Evolutionary conservation across 805 yeast species (phyloP), one percentile per base, ranked within the genome.

Genomic region (Yarrowia phangngaensis): DNA sequence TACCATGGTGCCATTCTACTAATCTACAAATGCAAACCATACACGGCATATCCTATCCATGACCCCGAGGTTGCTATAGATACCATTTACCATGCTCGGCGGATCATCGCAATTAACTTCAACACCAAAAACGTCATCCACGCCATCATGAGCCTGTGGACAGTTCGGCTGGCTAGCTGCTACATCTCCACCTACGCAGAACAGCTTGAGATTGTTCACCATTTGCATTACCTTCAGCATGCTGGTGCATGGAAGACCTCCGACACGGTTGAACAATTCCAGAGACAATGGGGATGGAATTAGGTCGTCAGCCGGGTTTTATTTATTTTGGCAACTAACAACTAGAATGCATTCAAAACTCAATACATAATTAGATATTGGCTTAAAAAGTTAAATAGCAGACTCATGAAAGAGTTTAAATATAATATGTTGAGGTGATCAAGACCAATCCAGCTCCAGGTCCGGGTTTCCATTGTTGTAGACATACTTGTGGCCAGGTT

Each of bases 221-320:
- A 38, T 19, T 27, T 38, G 45, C 32, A 24, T 6, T 38, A 38
- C 9, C 4, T 38, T 31, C 17, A 38, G 32, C 24, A 38, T 7
- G 45, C 32, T 3, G 45, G 45, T 4, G 45, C 45, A 14, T 38
- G 45, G 45, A 38, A 38, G 45, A 38, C 45, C 16, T 26, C 32
- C 13, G 45, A 38, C 11, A 38, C 45, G 20, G 19, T 31, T 8
- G 45, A 38, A 13, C 27, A 13, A 13, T 38, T 38, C 13, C 32
- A 38, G 45, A 7, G 24, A 1, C 14, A 27, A 13, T 38, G 45
- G 45, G 45, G 45, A 19, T 38, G 45, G 45, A 14, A n/a, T n/a
- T n/a, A n/a, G n/a, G n/a, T n/a, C n/a, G n/a, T n/a, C n/a, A n/a
- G n/a, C n/a, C n/a, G n/a, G n/a, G n/a, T n/a, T n/a, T n/a, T n/a